A percentile compares a stretch with the other conserved stretches of the same genome.
Conservation (phyloP, 495 filamentous ascomycete genomes). For the Penicillium roqueforti region DNA sequence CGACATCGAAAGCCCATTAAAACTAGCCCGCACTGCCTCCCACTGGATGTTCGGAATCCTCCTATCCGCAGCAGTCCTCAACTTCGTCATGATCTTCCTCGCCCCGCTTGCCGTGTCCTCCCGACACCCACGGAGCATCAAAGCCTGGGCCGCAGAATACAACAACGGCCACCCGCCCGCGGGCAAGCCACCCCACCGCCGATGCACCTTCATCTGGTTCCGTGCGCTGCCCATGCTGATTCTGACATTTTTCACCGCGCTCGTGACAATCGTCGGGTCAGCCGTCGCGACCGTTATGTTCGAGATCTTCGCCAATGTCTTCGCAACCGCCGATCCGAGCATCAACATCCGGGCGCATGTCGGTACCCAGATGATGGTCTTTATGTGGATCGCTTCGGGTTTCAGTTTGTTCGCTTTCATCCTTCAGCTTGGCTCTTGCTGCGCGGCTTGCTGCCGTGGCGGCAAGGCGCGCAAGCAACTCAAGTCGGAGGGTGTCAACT, state of each 20-base stretch:
- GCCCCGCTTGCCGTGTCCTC: constrained; percentile 52
- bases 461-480: constrained; percentile 40
- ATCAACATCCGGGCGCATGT: constrained; percentile 72
- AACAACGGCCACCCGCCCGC: constrained; percentile 14
- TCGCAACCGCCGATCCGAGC: constrained; percentile 53
- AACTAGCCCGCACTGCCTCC: constrained; percentile 70
- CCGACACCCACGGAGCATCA: constrained; percentile 45
- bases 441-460: constrained; percentile 48
- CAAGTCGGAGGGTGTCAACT: constrained; percentile 22
- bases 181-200: constrained; percentile 34
- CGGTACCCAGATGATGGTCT: constrained; percentile 73
- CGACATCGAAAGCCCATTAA: constrained; percentile 64
- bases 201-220: constrained; percentile 45
- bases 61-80: constrained; percentile 61
- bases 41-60: constrained; percentile 92
- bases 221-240: constrained; percentile 51
- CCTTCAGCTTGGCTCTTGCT: constrained; percentile 67
- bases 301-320: constrained; percentile 68
- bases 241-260: constrained; percentile 57
- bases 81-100: constrained; percentile 64
- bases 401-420: constrained; percentile 65
- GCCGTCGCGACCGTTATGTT: constrained; percentile 79
- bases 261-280: constrained; percentile 64
- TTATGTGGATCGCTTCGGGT: constrained; percentile 80
- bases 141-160: constrained; percentile 12